phyloP scores from a whole-genome alignment of 805 yeast species.

The Saturnispora ahearnii region DNA sequence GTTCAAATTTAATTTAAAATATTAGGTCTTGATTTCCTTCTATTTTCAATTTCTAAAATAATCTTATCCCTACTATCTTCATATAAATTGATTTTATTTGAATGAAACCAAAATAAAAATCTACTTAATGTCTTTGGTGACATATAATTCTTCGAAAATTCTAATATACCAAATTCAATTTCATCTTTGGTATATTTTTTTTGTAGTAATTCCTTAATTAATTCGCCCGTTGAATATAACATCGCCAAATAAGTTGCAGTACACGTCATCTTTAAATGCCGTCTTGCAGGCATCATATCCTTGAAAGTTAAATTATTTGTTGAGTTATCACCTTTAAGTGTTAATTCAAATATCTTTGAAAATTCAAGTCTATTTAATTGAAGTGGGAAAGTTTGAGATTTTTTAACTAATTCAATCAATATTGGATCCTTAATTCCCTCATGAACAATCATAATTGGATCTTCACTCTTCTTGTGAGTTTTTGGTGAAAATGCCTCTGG shows the following conservation, averaged over 20 bases:
- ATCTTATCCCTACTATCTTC: constrained; percentile 4
- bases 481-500: not conserved
- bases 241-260: constrained; percentile 8
- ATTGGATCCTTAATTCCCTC: constrained; percentile 3
- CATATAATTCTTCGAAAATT: constrained; percentile 6
- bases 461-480: not conserved
- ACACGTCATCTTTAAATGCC: constrained; percentile 6
- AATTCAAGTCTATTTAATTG: constrained; percentile 5
- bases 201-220: constrained; percentile 6
- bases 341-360: constrained; percentile 5
- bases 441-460: constrained; percentile 1
- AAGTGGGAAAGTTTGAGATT: constrained; percentile 1
- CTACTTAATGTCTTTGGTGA: constrained; percentile 6
- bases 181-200: constrained; percentile 1
- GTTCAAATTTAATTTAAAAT: not conserved
- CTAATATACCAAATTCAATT: constrained; percentile 5
- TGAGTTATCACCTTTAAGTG: constrained; percentile 5
- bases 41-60: constrained; percentile 1
- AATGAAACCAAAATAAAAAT: constrained; percentile 9
- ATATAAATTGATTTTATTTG: not conserved
- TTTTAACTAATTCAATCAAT: constrained; percentile 5
- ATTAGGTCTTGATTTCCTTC: not conserved
- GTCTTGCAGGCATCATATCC: constrained; percentile 9
- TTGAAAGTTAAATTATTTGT: constrained; percentile 7
- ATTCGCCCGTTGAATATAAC: constrained; percentile 7